A percentile compares a stretch with the other conserved stretches of the same genome.
phyloP scores from a whole-genome alignment of 768 basidiomycete genomes.

The Tephrocybe sp. region DNA sequence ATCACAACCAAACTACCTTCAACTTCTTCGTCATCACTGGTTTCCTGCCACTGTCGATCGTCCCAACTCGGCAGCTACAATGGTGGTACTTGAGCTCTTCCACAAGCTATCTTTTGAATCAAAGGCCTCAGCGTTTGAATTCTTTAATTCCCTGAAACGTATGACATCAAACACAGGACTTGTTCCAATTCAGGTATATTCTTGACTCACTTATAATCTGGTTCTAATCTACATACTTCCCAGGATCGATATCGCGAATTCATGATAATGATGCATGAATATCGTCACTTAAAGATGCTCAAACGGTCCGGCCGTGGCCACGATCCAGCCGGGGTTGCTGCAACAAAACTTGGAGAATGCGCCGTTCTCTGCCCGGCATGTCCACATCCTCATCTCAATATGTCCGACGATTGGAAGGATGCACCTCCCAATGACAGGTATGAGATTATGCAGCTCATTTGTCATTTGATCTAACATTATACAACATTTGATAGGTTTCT shows the following conservation, averaged over 20 bases:
- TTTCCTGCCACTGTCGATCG: constrained; percentile 23
- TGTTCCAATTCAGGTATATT: background rate
- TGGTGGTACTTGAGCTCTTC: constrained; percentile 21
- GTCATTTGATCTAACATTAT: background rate
- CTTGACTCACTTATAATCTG: background rate
- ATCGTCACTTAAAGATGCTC: background rate
- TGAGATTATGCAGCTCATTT: background rate
- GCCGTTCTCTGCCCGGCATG: constrained; percentile 32
- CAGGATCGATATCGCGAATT: constrained; percentile 21
- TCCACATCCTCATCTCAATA: constrained; percentile 28
- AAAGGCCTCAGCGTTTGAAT: constrained; percentile 25
- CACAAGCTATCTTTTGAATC: constrained; percentile 26
- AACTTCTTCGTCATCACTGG: constrained; percentile 27
- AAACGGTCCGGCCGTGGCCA: constrained; percentile 24
- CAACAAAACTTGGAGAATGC: constrained; percentile 23
- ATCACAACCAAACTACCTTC: constrained; percentile 11
- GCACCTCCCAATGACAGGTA: constrained; percentile 14
- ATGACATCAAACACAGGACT: constrained; percentile 24
- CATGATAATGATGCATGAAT: no score
- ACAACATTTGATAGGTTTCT: constrained; percentile 5
- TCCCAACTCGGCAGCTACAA: constrained; percentile 27
- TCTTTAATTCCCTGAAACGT: constrained; percentile 21
- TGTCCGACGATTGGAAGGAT: constrained; percentile 24
- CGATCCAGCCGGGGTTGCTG: constrained; percentile 16
- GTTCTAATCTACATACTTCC: background rate